Evolutionary conservation across 2,329 filamentous ascomycete species (phyloP).

Genomic region (Incumbomyces lentus): DNA sequence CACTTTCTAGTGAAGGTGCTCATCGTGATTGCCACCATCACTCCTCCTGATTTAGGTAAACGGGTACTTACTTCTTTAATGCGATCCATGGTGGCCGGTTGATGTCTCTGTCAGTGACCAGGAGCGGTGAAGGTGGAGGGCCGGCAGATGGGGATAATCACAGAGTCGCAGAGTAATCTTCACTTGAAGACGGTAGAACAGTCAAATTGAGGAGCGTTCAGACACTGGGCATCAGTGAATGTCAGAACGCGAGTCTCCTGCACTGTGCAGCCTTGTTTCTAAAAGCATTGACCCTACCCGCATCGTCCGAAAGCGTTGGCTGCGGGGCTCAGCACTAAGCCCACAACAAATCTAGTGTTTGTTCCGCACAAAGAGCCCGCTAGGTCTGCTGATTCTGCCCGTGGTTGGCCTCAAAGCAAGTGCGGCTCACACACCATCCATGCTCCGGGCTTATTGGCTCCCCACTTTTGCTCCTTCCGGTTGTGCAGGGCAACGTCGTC

Average conservation of each 20-base stretch:
- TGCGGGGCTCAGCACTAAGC: conserved; percentile 6
- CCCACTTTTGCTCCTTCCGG: conserved; percentile 3
- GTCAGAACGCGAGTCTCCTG: not conserved
- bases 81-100: conserved; percentile 58
- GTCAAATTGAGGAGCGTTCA: not conserved
- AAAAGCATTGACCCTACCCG: conserved; percentile 1
- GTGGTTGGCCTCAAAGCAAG: not conserved
- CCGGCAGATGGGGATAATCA: no score
- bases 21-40: no score
- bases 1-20: no score
- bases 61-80: conserved; percentile 64
- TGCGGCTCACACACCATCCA: no score
- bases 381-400: not conserved
- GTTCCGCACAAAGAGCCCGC: not conserved
- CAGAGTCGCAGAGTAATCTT: no score
- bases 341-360: not conserved
- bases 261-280: conserved; percentile 5
- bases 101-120: not conserved
- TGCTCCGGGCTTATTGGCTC: no score
- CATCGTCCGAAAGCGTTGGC: not conserved
- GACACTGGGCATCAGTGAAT: no score
- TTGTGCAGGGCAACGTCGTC: conserved; percentile 14
- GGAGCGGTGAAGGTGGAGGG: not conserved
- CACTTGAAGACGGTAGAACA: no score
- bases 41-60: not conserved